Conservation (phyloP, 169 alveolate genomes). For the Babesia caballi region DNA sequence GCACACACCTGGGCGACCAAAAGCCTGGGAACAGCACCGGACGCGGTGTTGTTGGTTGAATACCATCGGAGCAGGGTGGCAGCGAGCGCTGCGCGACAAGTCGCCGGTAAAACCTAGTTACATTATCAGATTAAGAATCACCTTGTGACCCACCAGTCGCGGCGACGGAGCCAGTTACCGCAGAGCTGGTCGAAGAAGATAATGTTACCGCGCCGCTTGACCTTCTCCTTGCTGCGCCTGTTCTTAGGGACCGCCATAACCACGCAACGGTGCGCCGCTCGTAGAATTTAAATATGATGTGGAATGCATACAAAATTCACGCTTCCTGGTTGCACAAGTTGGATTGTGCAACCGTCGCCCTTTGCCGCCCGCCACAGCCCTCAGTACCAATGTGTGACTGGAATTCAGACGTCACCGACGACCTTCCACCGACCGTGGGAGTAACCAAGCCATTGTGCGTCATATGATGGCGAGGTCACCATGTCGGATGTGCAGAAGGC, state of each 20-base stretch:
- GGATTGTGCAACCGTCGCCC: neutral
- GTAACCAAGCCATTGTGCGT: neutral
- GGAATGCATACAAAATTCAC: neutral
- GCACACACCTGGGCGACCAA: slow-evolving; percentile 68
- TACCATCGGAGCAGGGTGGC: slow-evolving; percentile 31
- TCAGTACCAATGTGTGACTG: neutral
- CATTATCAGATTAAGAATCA: neutral
- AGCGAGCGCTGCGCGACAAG: slow-evolving; percentile 23
- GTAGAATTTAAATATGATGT: too few species aligned
- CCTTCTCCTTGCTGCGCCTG: slow-evolving; percentile 68
- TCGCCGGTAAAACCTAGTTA: slow-evolving; percentile 50
- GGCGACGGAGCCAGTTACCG: slow-evolving; percentile 73
- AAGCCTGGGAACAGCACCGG: slow-evolving; percentile 73
- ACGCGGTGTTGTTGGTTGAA: neutral
- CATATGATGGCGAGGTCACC: neutral
- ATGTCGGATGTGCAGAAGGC: neutral
- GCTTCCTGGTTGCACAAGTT: neutral
- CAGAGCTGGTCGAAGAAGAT: slow-evolving; percentile 75
- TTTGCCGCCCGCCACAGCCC: neutral
- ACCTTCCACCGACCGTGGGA: neutral
- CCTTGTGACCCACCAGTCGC: slow-evolving; percentile 67
- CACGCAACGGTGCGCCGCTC: too few species aligned
- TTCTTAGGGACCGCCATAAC: slow-evolving; percentile 78
- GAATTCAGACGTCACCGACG: neutral
- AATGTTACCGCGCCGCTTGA: slow-evolving; percentile 71